Evolutionary conservation across 1,284 basidiomycete genomes (phyloP).

Genomic region (Golubevia sp.): DNA sequence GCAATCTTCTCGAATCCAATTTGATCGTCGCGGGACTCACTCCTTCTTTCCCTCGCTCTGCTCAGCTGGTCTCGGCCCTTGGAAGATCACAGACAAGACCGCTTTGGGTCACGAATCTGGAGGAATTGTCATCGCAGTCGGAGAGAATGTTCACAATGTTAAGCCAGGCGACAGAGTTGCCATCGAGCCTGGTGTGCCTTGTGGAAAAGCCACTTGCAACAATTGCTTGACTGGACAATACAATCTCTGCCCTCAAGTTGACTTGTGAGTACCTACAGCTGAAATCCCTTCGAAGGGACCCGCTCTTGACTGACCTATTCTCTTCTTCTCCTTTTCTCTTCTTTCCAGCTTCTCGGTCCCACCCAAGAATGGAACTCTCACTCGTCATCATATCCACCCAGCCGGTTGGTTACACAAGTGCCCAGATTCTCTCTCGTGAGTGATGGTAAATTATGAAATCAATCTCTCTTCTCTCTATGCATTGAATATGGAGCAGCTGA

Average conservation of each 20-base stretch:
- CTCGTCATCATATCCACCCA: conserved; percentile 65
- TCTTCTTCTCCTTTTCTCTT: conserved; percentile 8
- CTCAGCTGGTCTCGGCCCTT: conserved; percentile 28
- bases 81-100: conserved; percentile 46
- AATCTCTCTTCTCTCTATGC: too few species aligned
- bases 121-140: conserved; percentile 48
- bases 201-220: conserved; percentile 9
- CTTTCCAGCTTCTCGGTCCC: conserved; percentile 63
- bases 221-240: conserved; percentile 11
- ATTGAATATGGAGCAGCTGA: too few species aligned
- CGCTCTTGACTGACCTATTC: not conserved
- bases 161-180: conserved; percentile 47
- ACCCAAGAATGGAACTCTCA: conserved; percentile 53
- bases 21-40: conserved; percentile 52
- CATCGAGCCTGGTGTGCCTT: conserved; percentile 42
- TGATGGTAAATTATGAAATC: too few species aligned
- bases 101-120: conserved; percentile 55
- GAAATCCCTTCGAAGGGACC: not conserved
- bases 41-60: conserved; percentile 1
- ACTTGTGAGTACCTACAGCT: conserved; percentile 1
- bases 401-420: conserved; percentile 67
- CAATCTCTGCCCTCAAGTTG: conserved; percentile 10
- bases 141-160: conserved; percentile 44
- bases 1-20: conserved; percentile 26
- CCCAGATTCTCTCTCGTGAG: conserved; percentile 53